Conservation (phyloP, 352 stramenopile species). For the Phytophthora pini region DNA sequence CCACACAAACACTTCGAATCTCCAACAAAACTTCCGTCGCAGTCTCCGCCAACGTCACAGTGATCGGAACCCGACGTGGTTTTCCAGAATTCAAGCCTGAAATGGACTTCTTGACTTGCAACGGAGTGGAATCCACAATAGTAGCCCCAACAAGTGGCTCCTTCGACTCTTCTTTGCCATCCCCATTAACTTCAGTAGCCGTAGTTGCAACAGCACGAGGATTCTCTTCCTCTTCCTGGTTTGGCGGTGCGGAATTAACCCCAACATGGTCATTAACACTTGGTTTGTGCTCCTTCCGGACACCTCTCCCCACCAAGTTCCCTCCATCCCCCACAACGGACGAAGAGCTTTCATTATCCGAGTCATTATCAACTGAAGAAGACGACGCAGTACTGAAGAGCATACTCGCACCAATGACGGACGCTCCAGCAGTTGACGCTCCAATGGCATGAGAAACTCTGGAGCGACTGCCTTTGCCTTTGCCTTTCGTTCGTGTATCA, state of each 20-base stretch:
- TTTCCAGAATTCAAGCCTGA: slow-evolving; percentile 5
- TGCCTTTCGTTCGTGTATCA: slow-evolving; percentile 25
- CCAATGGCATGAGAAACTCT: slow-evolving; percentile 34
- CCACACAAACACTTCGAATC: slow-evolving; percentile 72
- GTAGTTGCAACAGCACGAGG: not conserved
- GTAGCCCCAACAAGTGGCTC: slow-evolving; percentile 7
- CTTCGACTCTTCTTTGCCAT: slow-evolving; percentile 19
- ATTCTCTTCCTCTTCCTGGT: slow-evolving; percentile 29
- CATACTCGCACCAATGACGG: slow-evolving; percentile 54
- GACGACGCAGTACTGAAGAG: slow-evolving; percentile 58
- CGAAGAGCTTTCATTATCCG: slow-evolving; percentile 47
- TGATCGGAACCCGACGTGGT: slow-evolving; percentile 41
- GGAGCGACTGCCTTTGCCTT: slow-evolving; percentile 36
- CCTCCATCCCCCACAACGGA: slow-evolving; percentile 11
- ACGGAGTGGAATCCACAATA: not conserved
- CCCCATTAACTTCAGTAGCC: slow-evolving; percentile 12
- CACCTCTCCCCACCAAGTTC: not conserved
- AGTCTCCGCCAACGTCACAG: slow-evolving; percentile 64
- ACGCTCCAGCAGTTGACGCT: slow-evolving; percentile 24
- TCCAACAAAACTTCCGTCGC: slow-evolving; percentile 70
- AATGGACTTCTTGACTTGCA: slow-evolving; percentile 13
- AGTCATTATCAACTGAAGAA: slow-evolving; percentile 67
- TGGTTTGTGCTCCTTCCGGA: slow-evolving; percentile 25
- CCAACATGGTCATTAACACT: slow-evolving; percentile 8
- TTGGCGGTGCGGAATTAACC: slow-evolving; percentile 9